These are phyloP conservation scores for Amphirosellinia nigrospora DNA, from an alignment of 495 filamentous ascomycete species.

Conservation along the genomic window DNA sequence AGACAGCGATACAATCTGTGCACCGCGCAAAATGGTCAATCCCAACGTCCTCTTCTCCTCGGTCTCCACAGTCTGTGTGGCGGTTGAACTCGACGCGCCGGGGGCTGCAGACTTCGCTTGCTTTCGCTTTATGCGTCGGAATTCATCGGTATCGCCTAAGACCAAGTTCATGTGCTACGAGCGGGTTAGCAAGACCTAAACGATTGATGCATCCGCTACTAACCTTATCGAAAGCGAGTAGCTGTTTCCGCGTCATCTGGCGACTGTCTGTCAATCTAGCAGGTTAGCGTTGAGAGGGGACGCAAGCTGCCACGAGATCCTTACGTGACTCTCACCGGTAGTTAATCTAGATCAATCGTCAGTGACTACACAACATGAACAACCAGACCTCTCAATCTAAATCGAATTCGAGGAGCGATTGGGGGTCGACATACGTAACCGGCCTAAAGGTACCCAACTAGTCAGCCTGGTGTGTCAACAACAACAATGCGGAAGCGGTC, in stretches of 20 bases:
- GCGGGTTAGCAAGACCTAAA: conserved; percentile 31
- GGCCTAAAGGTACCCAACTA: conserved; percentile 67
- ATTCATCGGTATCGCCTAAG: conserved; percentile 98
- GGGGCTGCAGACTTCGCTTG: conserved; percentile 77
- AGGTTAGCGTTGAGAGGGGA: conserved; percentile 17
- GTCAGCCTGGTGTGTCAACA: conserved; percentile 79
- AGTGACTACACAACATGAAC: conserved; percentile 36
- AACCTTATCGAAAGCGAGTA: conserved; percentile 98
- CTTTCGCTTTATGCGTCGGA: conserved; percentile 92
- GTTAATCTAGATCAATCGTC: conserved; percentile 76
- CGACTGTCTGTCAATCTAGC: conserved; percentile 80
- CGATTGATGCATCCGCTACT: conserved; percentile 4
- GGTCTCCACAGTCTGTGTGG: conserved; percentile 71
- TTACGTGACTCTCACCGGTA: conserved; percentile 91
- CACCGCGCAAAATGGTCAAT: conserved; percentile 91
- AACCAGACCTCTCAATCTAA: conserved; percentile 19
- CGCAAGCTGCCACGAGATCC: conserved; percentile 12
- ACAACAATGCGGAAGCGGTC: conserved; percentile 46
- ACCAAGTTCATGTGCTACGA: conserved; percentile 97
- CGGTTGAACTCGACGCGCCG: conserved; percentile 57
- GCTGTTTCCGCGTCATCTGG: conserved; percentile 95
- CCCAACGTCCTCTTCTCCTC: conserved; percentile 97
- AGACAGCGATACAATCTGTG: conserved; percentile 90
- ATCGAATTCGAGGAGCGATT: conserved; percentile 16
- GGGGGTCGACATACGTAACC: conserved; percentile 80